These are phyloP conservation scores for Casuarina cunninghamiana DNA, from an alignment of 306 rosid species.

Conservation along the genomic window DNA sequence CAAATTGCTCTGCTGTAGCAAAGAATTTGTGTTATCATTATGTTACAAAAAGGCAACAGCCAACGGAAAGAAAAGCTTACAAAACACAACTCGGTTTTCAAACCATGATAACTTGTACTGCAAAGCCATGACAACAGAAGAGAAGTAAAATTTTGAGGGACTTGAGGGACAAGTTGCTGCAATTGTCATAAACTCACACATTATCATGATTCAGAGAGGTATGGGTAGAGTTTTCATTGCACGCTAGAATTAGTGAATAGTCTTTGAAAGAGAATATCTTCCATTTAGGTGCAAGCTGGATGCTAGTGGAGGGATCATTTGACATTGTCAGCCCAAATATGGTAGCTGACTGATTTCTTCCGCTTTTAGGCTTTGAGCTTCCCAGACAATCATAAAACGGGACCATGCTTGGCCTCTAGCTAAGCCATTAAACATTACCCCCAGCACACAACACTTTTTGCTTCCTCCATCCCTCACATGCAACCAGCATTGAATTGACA, in stretches of 20 bases:
- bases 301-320: slow-evolving; percentile 58
- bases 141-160: slow-evolving; percentile 23
- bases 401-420: background rate
- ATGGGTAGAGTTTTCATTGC: slow-evolving; percentile 42
- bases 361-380: background rate
- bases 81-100: too few species aligned
- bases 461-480: background rate
- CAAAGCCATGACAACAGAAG: background rate
- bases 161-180: slow-evolving; percentile 36
- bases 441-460: background rate
- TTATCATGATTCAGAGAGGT: slow-evolving; percentile 39
- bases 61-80: too few species aligned
- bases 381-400: background rate
- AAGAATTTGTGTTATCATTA: too few species aligned
- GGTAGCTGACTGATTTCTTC: slow-evolving; percentile 34
- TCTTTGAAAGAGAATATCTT: slow-evolving; percentile 38
- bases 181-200: slow-evolving; percentile 47
- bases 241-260: slow-evolving; percentile 42
- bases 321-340: slow-evolving; percentile 57
- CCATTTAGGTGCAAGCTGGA: slow-evolving; percentile 48
- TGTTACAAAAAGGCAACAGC: too few species aligned
- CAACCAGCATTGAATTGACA: background rate
- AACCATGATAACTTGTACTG: background rate
- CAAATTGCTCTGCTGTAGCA: too few species aligned
- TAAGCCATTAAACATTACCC: background rate